phyloP scores from a whole-genome alignment of 208 protist species.

The Naegleria lovaniensis region DNA sequence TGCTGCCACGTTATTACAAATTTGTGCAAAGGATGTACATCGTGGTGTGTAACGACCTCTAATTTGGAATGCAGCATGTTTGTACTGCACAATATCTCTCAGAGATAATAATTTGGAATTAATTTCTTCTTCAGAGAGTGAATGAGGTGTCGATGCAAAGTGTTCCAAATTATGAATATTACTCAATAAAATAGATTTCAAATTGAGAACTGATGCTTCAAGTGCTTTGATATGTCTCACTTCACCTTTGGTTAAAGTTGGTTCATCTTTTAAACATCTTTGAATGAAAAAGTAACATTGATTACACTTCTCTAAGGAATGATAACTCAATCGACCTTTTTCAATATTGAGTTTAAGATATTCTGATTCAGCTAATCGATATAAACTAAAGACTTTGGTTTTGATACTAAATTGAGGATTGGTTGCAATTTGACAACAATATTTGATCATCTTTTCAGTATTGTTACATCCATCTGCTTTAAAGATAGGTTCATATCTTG shows the following conservation, averaged over 20 bases:
- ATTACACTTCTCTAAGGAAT: neutral
- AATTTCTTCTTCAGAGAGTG: neutral
- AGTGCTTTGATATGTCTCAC: neutral
- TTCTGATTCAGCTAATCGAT: neutral
- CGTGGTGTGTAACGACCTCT: neutral
- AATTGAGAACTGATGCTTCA: neutral
- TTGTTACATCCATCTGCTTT: neutral
- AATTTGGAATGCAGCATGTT: conserved; percentile 12
- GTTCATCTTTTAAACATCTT: conserved; percentile 11
- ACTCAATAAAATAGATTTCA: neutral
- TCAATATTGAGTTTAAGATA: neutral
- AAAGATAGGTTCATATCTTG: neutral
- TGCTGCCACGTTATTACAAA: neutral
- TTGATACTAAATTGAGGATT: neutral
- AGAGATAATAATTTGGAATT: neutral
- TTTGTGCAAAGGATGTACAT: neutral
- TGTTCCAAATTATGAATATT: neutral
- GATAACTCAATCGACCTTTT: neutral
- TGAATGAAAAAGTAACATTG: conserved; percentile 15
- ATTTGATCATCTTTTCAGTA: neutral
- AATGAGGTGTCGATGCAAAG: neutral
- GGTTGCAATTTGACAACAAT: neutral
- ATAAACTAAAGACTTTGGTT: neutral
- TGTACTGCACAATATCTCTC: neutral
- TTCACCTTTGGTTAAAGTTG: neutral